These are phyloP conservation scores for Piper betle DNA, from an alignment of 164 flowering plant species.

Conservation along the genomic window DNA sequence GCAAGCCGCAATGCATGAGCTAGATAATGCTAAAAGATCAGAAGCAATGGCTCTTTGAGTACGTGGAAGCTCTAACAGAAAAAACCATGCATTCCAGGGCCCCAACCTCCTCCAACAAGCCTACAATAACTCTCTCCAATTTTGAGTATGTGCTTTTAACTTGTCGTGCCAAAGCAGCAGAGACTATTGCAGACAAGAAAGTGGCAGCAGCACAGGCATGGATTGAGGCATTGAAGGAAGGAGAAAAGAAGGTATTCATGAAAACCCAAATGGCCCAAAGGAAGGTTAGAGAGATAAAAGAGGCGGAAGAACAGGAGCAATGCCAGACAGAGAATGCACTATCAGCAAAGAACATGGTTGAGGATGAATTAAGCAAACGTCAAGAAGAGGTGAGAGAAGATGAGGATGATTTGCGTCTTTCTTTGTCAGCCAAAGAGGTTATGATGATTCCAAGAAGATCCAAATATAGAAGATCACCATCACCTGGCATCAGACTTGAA, in stretches of 20 bases:
- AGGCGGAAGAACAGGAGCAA: conserved; percentile 35
- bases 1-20: conserved; percentile 47
- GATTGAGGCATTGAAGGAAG: conserved; percentile 63
- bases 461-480: conserved; percentile 30
- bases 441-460: conserved; percentile 40
- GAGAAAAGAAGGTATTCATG: conserved; percentile 57
- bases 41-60: conserved; percentile 57
- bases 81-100: conserved; percentile 39
- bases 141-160: conserved; percentile 73
- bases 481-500: conserved; percentile 22
- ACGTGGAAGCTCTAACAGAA: conserved; percentile 32
- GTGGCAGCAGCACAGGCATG: conserved; percentile 84
- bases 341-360: conserved; percentile 21
- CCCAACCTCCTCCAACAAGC: conserved; percentile 26
- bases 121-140: conserved; percentile 54
- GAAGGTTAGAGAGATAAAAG: conserved; percentile 27
- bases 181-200: conserved; percentile 70
- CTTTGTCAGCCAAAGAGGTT: conserved; percentile 5
- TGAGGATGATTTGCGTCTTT: conserved; percentile 7
- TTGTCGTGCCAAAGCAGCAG: conserved; percentile 48
- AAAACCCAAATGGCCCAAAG: conserved; percentile 30
- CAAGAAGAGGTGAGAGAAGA: conserved; percentile 12
- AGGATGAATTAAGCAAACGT: conserved; percentile 24
- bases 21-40: conserved; percentile 42
- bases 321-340: conserved; percentile 18